Evolutionary conservation across 1,139 yeast genomes (phyloP).

Genomic region (Lodderomyces theae): DNA sequence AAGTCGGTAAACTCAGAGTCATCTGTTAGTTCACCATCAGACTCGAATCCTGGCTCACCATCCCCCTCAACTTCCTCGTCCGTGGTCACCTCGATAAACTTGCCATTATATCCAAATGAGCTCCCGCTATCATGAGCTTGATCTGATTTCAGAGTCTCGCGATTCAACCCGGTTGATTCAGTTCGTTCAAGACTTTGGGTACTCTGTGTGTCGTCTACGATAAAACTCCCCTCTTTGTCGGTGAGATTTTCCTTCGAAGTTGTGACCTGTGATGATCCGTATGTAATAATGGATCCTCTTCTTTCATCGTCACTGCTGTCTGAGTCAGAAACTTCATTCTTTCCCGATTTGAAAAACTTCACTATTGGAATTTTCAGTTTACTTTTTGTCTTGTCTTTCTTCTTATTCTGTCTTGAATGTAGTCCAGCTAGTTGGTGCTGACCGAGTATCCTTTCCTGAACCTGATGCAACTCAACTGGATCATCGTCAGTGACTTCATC

Average conservation of each 20-base stretch:
- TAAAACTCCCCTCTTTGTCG: conserved; percentile 18
- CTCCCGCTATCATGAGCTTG: neutral
- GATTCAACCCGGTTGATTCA: neutral
- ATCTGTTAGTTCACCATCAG: conserved; percentile 24
- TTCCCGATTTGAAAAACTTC: conserved; percentile 21
- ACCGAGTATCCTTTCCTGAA: conserved; percentile 8
- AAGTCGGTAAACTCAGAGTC: conserved; percentile 49
- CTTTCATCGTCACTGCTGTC: conserved; percentile 18
- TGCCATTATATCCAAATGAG: neutral
- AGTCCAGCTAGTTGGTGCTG: neutral
- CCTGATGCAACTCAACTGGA: conserved; percentile 4
- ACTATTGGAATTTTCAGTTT: conserved; percentile 17
- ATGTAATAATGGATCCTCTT: conserved; percentile 13
- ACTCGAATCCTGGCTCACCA: conserved; percentile 8
- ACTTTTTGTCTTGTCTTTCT: conserved; percentile 9
- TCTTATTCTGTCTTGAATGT: conserved; percentile 11
- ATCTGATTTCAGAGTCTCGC: conserved; percentile 6
- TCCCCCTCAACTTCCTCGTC: conserved; percentile 19
- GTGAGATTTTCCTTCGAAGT: conserved; percentile 9
- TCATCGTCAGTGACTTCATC: neutral
- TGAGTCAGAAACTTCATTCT: conserved; percentile 14
- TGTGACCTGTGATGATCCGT: neutral
- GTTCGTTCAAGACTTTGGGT: conserved; percentile 9
- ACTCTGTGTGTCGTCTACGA: conserved; percentile 5
- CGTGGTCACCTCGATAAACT: neutral